Conservation (phyloP, 495 filamentous ascomycete species). For the Neurospora sp. region DNA sequence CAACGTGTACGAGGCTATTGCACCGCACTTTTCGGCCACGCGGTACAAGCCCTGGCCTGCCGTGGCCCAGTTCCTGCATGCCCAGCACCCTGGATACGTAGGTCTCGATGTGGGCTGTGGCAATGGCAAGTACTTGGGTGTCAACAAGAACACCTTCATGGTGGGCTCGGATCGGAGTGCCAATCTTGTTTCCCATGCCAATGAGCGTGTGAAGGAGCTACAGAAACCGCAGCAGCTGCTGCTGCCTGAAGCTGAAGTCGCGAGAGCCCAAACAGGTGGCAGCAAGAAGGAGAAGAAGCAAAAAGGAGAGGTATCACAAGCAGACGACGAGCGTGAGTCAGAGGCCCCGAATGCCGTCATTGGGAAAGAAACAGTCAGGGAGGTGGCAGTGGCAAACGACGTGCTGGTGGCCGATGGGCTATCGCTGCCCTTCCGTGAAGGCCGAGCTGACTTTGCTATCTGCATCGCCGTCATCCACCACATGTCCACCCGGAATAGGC, state of each 20-base stretch:
- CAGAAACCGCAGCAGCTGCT: conserved; percentile 3
- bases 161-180: conserved; percentile 80
- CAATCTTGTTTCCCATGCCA: conserved; percentile 66
- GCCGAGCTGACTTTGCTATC: conserved; percentile 81
- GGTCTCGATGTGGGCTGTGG: conserved; percentile 91
- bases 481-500: conserved; percentile 69
- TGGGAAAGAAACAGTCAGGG: conserved; percentile 1
- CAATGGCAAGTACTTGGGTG: conserved; percentile 88
- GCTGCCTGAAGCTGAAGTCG: not conserved
- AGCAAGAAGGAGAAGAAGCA: conserved; percentile 2
- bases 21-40: conserved; percentile 87
- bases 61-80: conserved; percentile 66
- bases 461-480: conserved; percentile 94
- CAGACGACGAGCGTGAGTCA: not conserved
- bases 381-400: conserved; percentile 19
- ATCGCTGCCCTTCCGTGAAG: conserved; percentile 57
- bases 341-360: not conserved
- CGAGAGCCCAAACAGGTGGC: not conserved
- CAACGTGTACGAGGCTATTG: conserved; percentile 88
- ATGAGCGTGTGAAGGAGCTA: conserved; percentile 46
- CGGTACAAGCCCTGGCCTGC: conserved; percentile 98
- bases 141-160: conserved; percentile 72
- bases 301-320: not conserved
- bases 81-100: conserved; percentile 59
- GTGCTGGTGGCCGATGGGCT: conserved; percentile 62